Evolutionary conservation across 768 basidiomycete species (phyloP).

Genomic region (Boletus subparvulus): DNA sequence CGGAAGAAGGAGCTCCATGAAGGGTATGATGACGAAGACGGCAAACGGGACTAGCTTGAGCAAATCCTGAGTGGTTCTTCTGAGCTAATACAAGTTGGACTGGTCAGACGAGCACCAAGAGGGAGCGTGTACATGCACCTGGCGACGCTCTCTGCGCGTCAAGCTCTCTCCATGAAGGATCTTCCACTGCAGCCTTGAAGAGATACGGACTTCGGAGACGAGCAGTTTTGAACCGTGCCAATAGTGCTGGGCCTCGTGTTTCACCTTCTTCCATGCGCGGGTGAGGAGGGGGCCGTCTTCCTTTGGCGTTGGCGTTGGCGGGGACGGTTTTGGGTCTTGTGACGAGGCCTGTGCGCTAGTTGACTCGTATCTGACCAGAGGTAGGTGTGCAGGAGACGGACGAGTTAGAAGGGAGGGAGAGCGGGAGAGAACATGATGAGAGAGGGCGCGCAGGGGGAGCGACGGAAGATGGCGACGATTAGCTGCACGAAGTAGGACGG

Average conservation of each 20-base stretch:
- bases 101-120: constrained; percentile 2
- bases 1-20: constrained; percentile 96
- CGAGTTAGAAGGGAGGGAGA: constrained; percentile 27
- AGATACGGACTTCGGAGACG: constrained; percentile 92
- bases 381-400: constrained; percentile 17
- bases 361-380: constrained; percentile 15
- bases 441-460: constrained; percentile 6
- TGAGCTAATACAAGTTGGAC: constrained; percentile 52
- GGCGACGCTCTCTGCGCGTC: constrained; percentile 90
- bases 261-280: constrained; percentile 88
- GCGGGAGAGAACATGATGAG: constrained; percentile 10
- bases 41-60: constrained; percentile 93
- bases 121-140: constrained; percentile 48
- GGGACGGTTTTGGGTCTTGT: constrained; percentile 47
- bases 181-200: constrained; percentile 84
- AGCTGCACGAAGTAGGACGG: constrained; percentile 42
- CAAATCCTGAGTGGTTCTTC: constrained; percentile 90
- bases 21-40: constrained; percentile 92
- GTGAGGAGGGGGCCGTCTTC: constrained; percentile 48
- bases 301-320: constrained; percentile 49
- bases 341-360: constrained; percentile 15
- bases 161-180: constrained; percentile 87
- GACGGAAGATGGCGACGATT: constrained; percentile 11
- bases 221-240: constrained; percentile 96
- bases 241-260: constrained; percentile 94